These are phyloP conservation scores for Chaetomium fimeti DNA, from an alignment of 495 filamentous ascomycete genomes.

Conservation along the genomic window DNA sequence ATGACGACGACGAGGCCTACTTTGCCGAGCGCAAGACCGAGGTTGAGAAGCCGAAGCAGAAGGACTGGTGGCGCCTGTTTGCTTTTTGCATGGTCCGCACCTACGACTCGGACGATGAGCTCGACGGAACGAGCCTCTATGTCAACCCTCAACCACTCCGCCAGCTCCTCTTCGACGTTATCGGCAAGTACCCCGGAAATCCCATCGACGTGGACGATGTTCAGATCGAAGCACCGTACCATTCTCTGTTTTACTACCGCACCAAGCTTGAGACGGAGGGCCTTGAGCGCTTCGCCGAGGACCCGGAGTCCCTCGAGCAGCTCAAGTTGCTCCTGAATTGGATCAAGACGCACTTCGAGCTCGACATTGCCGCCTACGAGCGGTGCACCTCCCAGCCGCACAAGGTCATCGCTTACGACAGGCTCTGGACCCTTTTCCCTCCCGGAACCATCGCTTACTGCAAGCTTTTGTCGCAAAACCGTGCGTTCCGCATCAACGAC, in stretches of 20 bases:
- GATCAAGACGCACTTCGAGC: conserved; percentile 39
- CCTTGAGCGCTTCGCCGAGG: conserved; percentile 30
- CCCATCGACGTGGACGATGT: conserved; percentile 37
- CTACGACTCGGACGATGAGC: conserved; percentile 29
- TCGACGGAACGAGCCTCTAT: conserved; percentile 31
- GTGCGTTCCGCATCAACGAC: conserved; percentile 33
- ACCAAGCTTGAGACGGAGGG: conserved; percentile 33
- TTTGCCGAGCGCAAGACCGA: conserved; percentile 34
- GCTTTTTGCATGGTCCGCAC: conserved; percentile 38
- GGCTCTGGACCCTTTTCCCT: conserved; percentile 41
- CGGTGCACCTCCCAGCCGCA: conserved; percentile 28
- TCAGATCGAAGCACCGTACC: conserved; percentile 36
- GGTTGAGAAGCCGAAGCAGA: conserved; percentile 28
- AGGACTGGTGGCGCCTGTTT: conserved; percentile 41
- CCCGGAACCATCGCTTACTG: conserved; percentile 31
- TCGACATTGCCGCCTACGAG: conserved; percentile 36
- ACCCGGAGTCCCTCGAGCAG: conserved; percentile 32
- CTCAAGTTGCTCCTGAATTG: conserved; percentile 36
- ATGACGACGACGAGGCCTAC: conserved; percentile 34
- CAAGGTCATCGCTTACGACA: conserved; percentile 37
- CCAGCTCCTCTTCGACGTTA: conserved; percentile 34
- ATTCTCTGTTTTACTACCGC: conserved; percentile 38
- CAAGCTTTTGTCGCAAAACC: conserved; percentile 31
- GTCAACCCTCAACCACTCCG: conserved; percentile 38
- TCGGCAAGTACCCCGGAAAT: conserved; percentile 34